These are phyloP conservation scores for Fusarium verrucosum DNA, from an alignment of 2,329 filamentous ascomycete genomes.

Conservation along the genomic window DNA sequence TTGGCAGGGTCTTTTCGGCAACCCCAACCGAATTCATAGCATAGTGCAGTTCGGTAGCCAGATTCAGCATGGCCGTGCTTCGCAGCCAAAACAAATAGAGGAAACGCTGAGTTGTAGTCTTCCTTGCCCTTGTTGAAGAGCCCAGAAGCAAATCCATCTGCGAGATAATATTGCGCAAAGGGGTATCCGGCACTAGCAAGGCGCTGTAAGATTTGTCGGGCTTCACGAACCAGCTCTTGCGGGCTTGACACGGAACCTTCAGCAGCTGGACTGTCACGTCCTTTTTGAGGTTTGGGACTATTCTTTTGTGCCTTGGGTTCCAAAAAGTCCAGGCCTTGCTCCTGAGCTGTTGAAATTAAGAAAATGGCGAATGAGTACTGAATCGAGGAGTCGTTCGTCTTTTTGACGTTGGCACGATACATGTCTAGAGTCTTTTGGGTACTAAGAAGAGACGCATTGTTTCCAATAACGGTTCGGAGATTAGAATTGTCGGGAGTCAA, in stretches of 20 bases:
- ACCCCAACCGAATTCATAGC: conserved; percentile 99
- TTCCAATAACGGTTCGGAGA: conserved; percentile 81
- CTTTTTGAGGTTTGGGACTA: conserved; percentile 58
- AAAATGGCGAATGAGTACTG: conserved; percentile 98
- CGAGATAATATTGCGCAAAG: conserved; percentile 97
- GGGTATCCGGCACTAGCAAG: conserved; percentile 90
- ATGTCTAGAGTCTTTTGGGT: conserved; percentile 95
- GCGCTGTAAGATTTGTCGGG: conserved; percentile 86
- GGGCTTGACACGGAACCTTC: conserved; percentile 62
- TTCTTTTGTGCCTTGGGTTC: conserved; percentile 57
- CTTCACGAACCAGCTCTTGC: conserved; percentile 81
- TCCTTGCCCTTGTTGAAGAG: conserved; percentile 94
- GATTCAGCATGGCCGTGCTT: conserved; percentile 98
- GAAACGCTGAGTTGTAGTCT: conserved; percentile 91
- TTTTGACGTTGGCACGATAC: conserved; percentile 97
- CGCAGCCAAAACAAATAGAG: conserved; percentile 89
- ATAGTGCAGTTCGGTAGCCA: conserved; percentile 89
- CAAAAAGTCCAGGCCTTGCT: conserved; percentile 69
- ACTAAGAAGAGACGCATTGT: conserved; percentile 89
- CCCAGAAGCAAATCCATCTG: conserved; percentile 91
- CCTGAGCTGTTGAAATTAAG: conserved; percentile 87
- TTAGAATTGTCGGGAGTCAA: conserved; percentile 81
- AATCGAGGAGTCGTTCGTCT: conserved; percentile 88
- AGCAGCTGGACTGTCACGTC: conserved; percentile 57
- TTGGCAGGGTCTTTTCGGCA: conserved; percentile 89